Evolutionary conservation across 2,329 filamentous ascomycete species (phyloP), one percentile per base, ranked within the genome.

Genomic region (Paracamarosporium sp.): DNA sequence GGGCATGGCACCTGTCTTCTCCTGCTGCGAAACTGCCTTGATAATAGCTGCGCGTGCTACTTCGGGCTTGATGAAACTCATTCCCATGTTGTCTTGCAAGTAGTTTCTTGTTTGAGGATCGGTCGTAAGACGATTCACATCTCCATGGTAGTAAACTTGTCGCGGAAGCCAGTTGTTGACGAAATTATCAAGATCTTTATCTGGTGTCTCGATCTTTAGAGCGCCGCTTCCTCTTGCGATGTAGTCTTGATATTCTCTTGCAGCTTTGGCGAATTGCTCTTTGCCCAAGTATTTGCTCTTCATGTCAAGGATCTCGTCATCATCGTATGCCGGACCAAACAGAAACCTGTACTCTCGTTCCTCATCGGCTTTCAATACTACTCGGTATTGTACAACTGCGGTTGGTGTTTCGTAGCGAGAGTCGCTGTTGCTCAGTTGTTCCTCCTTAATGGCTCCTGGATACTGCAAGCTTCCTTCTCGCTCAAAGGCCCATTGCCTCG

Each of bases 31-130:
- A 2, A 86, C 75, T 0, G 83, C 79, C 1, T 70, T 82, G 38
- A 84, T 46, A 55, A 86, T 79, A 5, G 83, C 80, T 28, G 75
- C 72, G 4, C 83, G 81, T 20, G 83, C 76, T 1, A 83, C 80
- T 3, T 76, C 68, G 0, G 84, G 83, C 57, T 81, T 80, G 72
- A 86, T 83, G 70, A 81, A 86, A 47, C 79, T 81, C 84, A 86
- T 86, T 55, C 84, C 84, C 84, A 86, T 86, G 69, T 85, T 85
- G 70, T 86, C 84, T 65, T 86, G 84, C 3, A 86, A 71, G 63
- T 85, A 86, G 64, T 86, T 86, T 41, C 84, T 81, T 7, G 84
- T 86, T 66, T 86, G 84, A 20, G 84, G 84, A 65, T 86, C 84
- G 0, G 84, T 86, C 0, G 83, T 85, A 31, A 86, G 73, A 11